Evolutionary conservation across 306 rosid species (phyloP), one percentile per base, ranked within the genome.

Genomic region (Dicorynia guianensis): DNA sequence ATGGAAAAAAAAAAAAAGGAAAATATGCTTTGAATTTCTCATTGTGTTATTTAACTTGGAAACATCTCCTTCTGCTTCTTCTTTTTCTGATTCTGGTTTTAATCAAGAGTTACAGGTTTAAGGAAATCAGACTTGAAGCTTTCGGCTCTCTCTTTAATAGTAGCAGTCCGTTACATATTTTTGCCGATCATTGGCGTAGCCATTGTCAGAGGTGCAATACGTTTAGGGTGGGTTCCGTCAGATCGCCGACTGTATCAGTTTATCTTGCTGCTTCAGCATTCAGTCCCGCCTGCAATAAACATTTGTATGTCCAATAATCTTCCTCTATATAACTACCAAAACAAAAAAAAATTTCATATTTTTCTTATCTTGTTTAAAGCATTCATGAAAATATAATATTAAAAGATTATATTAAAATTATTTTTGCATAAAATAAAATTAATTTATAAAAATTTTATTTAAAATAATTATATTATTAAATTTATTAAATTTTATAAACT

Each of bases 231-330:
- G 46, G 81, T 84, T 50, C 85, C 72, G 12, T 36, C 25, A 11
- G 85, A 88, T 58, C 40, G 34, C 38, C 87, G 87, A 25, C 72
- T 88, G 74, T 86, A 86, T 75, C 80, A 72, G 60, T 86, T 86
- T 67, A 85, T 88, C 67, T 86, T 86, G 18, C 81, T 86, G 11
- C 80, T 88, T 68, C 93, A 84, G 52, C 75, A 72, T 74, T 69
- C 87, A 47, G 52, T 84, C 9, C 93, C 90, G 39, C 90, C 90
- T 7, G 85, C 87, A 25, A 84, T 88, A 80, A 82, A 67, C 75
- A 88, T 81, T 49, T 88, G 88, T 83, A 76, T 46, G 56, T 66
- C 13, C 36, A 17, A 17, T 58, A 12, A 44, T 3, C 1, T 6
- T 3, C 3, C 49, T 44, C 49, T n/a, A 44, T 44, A 7, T 10